Base-by-base conservation (phyloP, 2,329 filamentous ascomycete species). In the Epichloe coenophiala region DNA sequence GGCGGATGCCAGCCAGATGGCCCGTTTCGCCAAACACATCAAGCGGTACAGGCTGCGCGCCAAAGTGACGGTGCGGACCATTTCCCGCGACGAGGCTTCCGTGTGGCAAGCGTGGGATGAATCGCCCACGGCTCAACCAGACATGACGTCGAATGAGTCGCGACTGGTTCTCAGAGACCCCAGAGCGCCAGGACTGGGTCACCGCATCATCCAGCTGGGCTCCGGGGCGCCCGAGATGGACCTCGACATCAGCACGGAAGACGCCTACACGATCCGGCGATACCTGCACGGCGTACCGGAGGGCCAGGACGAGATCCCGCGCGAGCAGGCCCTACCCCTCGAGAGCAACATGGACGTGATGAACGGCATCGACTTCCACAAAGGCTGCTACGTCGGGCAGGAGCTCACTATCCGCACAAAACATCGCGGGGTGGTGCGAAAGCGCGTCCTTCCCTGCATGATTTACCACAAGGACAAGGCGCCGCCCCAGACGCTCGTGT, bases 361-460 rank as follows among this genome's bases (percentile, higher is more conserved):
- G 76, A 77, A 79, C 45, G 93, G 81, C 27, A 84, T 98, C 57
- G 88, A 96, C 68, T 98, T 93, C 71, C 81, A 81, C 62, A 98
- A 98, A 71, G 93, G 93, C 7, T 98, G 93, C 69, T 98, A 98
- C 66, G 81, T 97, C 7, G 93, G 93, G 0, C 93, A 98, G 68
- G 93, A 98, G 67, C 76, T 98, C 56, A 97, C 93, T 1, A 95
- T 97, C 57, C 84, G 93, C 41, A 98, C 93, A 1, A 85, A 90
- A 64, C 93, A 98, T 68, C 90, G 86, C 12, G 93, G 93, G 21
- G 88, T 98, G 15, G 88, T 98, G 40, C 77, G 93, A 54, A 95
- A 96, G 74, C 78, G 93, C 47, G 80, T 97, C 47, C 66, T 98
- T 48, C 93, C 93, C 0, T 82, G 91, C 36, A 69, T 84, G 56